Percentiles rank a stretch among this genome's conserved stretches.
phyloP scores from a whole-genome alignment of 2,329 filamentous ascomycete species.

The Mycogone perniciosa region DNA sequence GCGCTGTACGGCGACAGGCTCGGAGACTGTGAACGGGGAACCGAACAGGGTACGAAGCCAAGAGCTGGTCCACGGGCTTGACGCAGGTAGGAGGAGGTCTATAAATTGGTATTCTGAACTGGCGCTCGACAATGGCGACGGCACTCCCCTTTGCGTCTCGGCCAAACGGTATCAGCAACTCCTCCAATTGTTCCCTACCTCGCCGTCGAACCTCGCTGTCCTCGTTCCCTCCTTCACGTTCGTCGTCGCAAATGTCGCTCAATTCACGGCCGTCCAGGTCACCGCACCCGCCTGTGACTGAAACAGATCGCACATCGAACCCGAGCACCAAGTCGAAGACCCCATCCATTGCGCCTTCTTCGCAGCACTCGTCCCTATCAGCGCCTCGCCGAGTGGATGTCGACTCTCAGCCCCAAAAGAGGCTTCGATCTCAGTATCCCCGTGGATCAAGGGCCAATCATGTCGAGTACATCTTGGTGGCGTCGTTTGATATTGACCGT shows the following conservation, averaged over 20 bases:
- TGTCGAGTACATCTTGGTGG: conserved; percentile 97
- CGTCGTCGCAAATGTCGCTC: conserved; percentile 52
- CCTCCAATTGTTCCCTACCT: conserved; percentile 26
- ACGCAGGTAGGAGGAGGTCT: background rate
- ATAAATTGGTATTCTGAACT: background rate
- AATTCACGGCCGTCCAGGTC: conserved; percentile 48
- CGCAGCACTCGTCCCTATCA: conserved; percentile 56
- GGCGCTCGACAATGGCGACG: conserved; percentile 31
- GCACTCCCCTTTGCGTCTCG: conserved; percentile 38
- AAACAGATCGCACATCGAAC: conserved; percentile 51
- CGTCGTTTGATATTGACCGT: conserved; percentile 93
- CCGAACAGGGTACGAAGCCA: background rate
- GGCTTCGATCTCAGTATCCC: conserved; percentile 68
- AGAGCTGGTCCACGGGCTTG: background rate
- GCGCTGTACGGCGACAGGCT: background rate
- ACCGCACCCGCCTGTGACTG: conserved; percentile 45
- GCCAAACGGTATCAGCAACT: conserved; percentile 29
- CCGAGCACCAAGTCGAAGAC: conserved; percentile 56
- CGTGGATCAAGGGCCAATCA: conserved; percentile 75
- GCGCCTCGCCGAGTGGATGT: conserved; percentile 44
- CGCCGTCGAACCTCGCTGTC: conserved; percentile 51
- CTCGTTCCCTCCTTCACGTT: conserved; percentile 55
- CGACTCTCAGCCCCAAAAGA: conserved; percentile 45
- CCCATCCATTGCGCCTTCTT: conserved; percentile 52
- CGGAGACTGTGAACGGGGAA: background rate